phyloP scores from a whole-genome alignment of 768 basidiomycete genomes.

The Suillus plorans region DNA sequence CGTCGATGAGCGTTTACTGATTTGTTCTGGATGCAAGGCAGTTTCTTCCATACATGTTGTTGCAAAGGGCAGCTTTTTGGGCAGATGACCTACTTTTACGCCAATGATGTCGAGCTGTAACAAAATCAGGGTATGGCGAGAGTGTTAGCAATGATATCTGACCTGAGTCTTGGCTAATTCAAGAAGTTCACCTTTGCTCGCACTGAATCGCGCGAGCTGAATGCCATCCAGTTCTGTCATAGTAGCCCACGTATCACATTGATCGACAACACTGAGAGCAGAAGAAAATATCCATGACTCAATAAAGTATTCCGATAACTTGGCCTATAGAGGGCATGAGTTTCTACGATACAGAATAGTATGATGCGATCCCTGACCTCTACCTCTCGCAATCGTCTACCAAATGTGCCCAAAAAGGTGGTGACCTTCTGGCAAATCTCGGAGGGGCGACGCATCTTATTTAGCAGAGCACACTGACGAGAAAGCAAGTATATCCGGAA shows the following conservation, averaged over 20 bases:
- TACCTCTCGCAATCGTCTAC: conserved; percentile 69
- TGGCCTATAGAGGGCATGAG: conserved; percentile 37
- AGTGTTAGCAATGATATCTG: conserved; percentile 12
- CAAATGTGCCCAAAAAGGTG: conserved; percentile 76
- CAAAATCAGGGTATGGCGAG: conserved; percentile 5
- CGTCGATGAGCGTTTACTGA: conserved; percentile 22
- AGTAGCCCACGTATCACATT: conserved; percentile 73
- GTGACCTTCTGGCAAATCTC: conserved; percentile 73
- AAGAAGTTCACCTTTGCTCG: conserved; percentile 84
- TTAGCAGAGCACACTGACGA: conserved; percentile 77
- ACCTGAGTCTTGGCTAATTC: conserved; percentile 91
- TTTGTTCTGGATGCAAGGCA: conserved; percentile 14
- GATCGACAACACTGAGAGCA: conserved; percentile 77
- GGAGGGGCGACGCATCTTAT: conserved; percentile 60
- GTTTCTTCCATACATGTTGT: conserved; percentile 35
- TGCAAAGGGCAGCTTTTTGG: conserved; percentile 70
- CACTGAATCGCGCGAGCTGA: conserved; percentile 54
- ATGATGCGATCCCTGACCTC: conserved; percentile 48
- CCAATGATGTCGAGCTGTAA: conserved; percentile 84
- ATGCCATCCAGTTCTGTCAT: conserved; percentile 44
- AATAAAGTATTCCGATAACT: conserved; percentile 69
- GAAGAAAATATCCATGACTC: conserved; percentile 96
- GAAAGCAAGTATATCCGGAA: conserved; percentile 89
- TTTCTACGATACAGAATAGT: conserved; percentile 6
- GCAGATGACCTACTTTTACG: conserved; percentile 69